Evolutionary conservation across 192 early-diverging fungal genomes (phyloP), one percentile per base, ranked within the genome.

Genomic region (Cetraspora pellucida): DNA sequence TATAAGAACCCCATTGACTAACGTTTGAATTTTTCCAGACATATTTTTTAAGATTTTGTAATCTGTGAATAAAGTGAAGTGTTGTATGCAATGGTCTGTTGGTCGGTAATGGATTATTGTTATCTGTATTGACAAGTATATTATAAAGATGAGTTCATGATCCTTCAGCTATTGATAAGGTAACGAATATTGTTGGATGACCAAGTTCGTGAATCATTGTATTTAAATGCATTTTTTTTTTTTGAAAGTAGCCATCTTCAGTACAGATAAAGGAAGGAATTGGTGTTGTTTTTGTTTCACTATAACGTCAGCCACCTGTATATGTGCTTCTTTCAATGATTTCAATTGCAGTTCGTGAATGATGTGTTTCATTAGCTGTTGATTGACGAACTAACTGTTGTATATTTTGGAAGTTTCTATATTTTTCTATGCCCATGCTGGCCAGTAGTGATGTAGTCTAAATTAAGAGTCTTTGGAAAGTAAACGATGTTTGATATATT

Each of bases 221-320:
- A 61, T n/a, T 61, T 28, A 61, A 5, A 30, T 61, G 1, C 21
- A 61, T n/a, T 8, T 28, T 1, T 61, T 61, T 61, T 61, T 61
- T 10, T 1, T 61, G 21, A 13, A 13, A 61, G 3, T 61, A 61
- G 1, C 16, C 21, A 10, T 61, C 21, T 2, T 21, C 59, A 5
- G 59, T 61, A 8, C 59, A 30, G 2, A 61, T 61, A 61, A 8
- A 61, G 1, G 59, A 28, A 28, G 21, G 59, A 37, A 67, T 37
- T 3, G 65, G 28, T 44, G 50, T 54, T 2, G 69, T 71, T 28
- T 71, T 25, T 49, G 14, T 25, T 71, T 71, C 69, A 71, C 27
- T 7, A 14, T 52, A 25, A 1, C 10, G 19, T 1, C 27, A 9
- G 5, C 27, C 17, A 27, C 31, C 17, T 30, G 47, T 13, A 27